phyloP scores from a whole-genome alignment of 2,329 filamentous ascomycete species.

The Monascus ruber region DNA sequence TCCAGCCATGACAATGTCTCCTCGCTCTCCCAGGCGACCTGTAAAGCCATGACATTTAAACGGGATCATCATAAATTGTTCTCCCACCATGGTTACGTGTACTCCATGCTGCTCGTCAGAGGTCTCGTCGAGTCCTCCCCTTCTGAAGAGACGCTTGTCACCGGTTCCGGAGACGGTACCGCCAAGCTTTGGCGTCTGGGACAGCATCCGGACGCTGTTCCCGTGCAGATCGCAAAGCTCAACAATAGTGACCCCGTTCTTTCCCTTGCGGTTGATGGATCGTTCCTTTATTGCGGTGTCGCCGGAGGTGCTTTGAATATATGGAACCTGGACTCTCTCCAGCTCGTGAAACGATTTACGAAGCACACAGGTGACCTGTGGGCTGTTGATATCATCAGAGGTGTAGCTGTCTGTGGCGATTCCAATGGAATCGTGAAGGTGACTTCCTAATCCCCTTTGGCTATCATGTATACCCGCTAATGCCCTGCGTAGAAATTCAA shows the following conservation, averaged over 20 bases:
- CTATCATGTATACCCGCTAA: conserved; percentile 4
- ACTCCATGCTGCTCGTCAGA: conserved; percentile 81
- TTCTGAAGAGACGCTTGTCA: conserved; percentile 64
- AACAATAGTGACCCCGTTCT: conserved; percentile 57
- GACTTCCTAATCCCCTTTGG: conserved; percentile 20
- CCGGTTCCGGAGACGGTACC: conserved; percentile 83
- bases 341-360: conserved; percentile 77
- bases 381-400: conserved; percentile 73
- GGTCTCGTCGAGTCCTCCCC: conserved; percentile 60
- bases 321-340: conserved; percentile 92
- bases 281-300: conserved; percentile 85
- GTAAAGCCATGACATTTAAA: conserved; percentile 67
- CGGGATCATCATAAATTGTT: conserved; percentile 72
- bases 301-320: conserved; percentile 81
- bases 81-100: conserved; percentile 90
- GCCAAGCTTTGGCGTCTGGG: conserved; percentile 85
- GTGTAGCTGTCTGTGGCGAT: conserved; percentile 77
- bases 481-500: conserved; percentile 50
- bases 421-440: conserved; percentile 79
- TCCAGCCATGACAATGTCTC: conserved; percentile 42
- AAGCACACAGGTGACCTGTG: conserved; percentile 73
- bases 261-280: conserved; percentile 75
- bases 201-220: conserved; percentile 47
- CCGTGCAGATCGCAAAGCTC: conserved; percentile 57
- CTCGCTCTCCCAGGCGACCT: conserved; percentile 40